Evolutionary conservation across 768 basidiomycete species (phyloP).

Genomic region (Neoboletus brunneissimus): DNA sequence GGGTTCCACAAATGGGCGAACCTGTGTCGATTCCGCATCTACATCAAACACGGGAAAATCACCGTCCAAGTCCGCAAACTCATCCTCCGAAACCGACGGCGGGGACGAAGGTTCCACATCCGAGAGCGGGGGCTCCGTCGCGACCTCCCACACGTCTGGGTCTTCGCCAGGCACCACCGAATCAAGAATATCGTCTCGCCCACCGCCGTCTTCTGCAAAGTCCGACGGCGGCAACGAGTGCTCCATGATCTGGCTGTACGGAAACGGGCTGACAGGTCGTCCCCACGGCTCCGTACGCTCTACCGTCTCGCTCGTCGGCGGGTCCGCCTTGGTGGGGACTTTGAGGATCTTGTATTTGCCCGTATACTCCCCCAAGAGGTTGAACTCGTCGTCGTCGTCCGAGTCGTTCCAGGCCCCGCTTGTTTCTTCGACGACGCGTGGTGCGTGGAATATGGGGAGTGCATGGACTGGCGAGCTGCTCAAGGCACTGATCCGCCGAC

Average conservation of each 20-base stretch:
- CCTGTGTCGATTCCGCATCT: constrained; percentile 16
- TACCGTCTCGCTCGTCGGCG: constrained; percentile 42
- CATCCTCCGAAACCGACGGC: constrained; percentile 13
- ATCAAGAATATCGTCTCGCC: not conserved
- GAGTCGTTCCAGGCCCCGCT: constrained; percentile 27
- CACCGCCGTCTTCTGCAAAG: constrained; percentile 5
- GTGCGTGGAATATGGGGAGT: constrained; percentile 20
- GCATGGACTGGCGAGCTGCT: constrained; percentile 4
- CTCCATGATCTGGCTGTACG: constrained; percentile 36
- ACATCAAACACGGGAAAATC: constrained; percentile 17
- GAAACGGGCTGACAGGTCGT: constrained; percentile 68
- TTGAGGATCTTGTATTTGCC: constrained; percentile 55
- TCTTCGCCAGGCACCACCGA: constrained; percentile 4
- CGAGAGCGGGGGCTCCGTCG: constrained; percentile 22
- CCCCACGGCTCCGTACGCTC: constrained; percentile 60
- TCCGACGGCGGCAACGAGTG: constrained; percentile 22
- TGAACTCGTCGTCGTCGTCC: constrained; percentile 33
- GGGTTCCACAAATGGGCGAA: constrained; percentile 1
- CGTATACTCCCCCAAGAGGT: constrained; percentile 59
- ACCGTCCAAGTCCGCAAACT: constrained; percentile 17
- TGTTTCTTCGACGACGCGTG: constrained; percentile 1
- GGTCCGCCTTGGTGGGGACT: constrained; percentile 63
- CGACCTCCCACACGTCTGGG: constrained; percentile 15
- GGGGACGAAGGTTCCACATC: constrained; percentile 11
- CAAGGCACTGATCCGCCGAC: not conserved